Conservation (phyloP, 495 filamentous ascomycete species). For the Aspergillus biplanus region DNA sequence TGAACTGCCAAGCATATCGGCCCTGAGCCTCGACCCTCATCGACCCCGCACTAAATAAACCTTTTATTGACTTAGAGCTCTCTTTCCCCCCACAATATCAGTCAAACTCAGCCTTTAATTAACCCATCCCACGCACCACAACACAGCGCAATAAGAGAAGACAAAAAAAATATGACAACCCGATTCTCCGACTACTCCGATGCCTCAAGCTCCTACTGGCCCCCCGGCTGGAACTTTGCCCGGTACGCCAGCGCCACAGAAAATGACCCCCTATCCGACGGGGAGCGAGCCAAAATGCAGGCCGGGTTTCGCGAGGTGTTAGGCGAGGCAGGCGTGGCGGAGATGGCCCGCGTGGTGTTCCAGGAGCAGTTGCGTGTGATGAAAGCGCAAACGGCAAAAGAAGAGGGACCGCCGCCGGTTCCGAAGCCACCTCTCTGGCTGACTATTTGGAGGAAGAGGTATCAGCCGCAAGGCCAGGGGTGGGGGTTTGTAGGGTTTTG, state of each 20-base stretch:
- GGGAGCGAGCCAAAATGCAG: slow-evolving; percentile 13
- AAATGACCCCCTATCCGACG: slow-evolving; percentile 6
- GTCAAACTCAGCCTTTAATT: too few relatives aligned
- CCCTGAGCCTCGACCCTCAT: too few relatives aligned
- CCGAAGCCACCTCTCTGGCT: slow-evolving; percentile 6
- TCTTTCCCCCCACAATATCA: too few relatives aligned
- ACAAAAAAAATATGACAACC: neutral
- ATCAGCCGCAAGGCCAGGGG: neutral
- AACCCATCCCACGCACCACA: too few relatives aligned
- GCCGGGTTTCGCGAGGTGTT: slow-evolving; percentile 13
- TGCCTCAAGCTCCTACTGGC: slow-evolving; percentile 17
- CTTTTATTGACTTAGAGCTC: too few relatives aligned
- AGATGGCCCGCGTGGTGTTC: slow-evolving; percentile 12
- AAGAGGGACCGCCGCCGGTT: neutral
- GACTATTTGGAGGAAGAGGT: slow-evolving; percentile 11
- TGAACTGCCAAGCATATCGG: too few relatives aligned
- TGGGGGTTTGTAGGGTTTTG: slow-evolving; percentile 14
- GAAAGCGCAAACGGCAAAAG: slow-evolving; percentile 1
- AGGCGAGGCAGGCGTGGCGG: slow-evolving; percentile 11
- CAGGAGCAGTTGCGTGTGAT: slow-evolving; percentile 12
- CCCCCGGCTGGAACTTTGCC: slow-evolving; percentile 14
- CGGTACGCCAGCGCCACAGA: slow-evolving; percentile 10
- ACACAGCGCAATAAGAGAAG: neutral
- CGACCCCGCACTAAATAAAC: too few relatives aligned
- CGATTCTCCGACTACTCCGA: slow-evolving; percentile 10